A percentile compares a stretch with the other conserved stretches of the same genome.
These are phyloP conservation scores for Cronartium quercuum DNA, from an alignment of 1,284 basidiomycete genomes.

Conservation along the genomic window DNA sequence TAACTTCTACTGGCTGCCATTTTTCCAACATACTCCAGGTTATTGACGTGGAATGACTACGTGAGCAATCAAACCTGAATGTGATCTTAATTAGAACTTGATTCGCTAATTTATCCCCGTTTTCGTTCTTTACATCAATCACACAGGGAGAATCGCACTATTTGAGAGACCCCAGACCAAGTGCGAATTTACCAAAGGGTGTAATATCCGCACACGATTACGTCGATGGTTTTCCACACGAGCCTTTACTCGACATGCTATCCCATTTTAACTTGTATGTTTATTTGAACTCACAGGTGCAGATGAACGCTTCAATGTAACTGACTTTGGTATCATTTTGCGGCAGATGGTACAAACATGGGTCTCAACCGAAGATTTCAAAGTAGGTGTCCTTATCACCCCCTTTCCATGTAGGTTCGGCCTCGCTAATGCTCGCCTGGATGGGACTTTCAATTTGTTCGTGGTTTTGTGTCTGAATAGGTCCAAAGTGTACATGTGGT, in stretches of 20 bases:
- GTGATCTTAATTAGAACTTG: no score
- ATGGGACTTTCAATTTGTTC: no score
- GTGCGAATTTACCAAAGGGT: conserved; percentile 18
- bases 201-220: conserved; percentile 13
- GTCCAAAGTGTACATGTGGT: conserved; percentile 28
- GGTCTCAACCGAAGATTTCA: not conserved
- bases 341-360: conserved; percentile 29
- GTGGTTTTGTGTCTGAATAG: conserved; percentile 1
- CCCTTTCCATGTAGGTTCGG: no score
- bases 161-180: conserved; percentile 16
- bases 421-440: no score
- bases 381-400: no score
- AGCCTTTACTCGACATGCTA: conserved; percentile 21
- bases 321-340: not conserved
- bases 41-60: conserved; percentile 33
- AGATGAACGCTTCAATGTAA: not conserved
- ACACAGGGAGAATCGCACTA: conserved; percentile 35
- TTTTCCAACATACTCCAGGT: not conserved
- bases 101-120: no score
- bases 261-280: conserved; percentile 27
- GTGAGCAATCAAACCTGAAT: not conserved
- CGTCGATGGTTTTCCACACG: conserved; percentile 19
- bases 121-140: no score
- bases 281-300: not conserved
- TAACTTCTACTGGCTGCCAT: not conserved